These are phyloP conservation scores for Basidioascus undulatus DNA, from an alignment of 768 basidiomycete genomes.

Conservation along the genomic window DNA sequence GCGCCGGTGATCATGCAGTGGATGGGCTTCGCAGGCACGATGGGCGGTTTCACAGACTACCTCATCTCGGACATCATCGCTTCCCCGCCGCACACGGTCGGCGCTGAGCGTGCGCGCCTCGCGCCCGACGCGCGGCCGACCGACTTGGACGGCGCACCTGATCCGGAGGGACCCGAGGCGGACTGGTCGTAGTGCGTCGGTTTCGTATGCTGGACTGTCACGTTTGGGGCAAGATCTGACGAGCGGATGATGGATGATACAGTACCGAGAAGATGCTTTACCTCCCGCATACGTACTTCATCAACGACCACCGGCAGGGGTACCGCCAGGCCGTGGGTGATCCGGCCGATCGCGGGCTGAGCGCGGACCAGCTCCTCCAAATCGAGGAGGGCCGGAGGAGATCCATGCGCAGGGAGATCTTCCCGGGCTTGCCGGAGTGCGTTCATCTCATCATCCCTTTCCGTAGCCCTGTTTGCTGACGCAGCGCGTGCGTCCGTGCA, in stretches of 20 bases:
- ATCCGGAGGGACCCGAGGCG: slow-evolving; percentile 21
- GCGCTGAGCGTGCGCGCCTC: slow-evolving; percentile 16
- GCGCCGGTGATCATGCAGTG: slow-evolving; percentile 27
- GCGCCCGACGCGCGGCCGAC: no score
- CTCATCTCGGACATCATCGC: slow-evolving; percentile 21
- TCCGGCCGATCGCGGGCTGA: not conserved
- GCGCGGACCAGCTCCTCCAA: slow-evolving; percentile 7
- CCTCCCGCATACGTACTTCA: slow-evolving; percentile 19
- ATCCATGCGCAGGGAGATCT: slow-evolving; percentile 21
- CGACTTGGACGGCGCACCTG: slow-evolving; percentile 19
- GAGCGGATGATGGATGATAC: no score
- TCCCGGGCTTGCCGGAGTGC: slow-evolving; percentile 25
- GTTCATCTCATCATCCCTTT: slow-evolving; percentile 3
- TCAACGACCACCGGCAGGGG: slow-evolving; percentile 28
- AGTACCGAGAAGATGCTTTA: slow-evolving; percentile 13
- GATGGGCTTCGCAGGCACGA: slow-evolving; percentile 30
- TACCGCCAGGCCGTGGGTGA: slow-evolving; percentile 21
- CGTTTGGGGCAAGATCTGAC: no score
- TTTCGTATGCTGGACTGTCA: no score
- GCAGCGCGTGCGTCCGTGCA: no score
- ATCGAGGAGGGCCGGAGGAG: slow-evolving; percentile 22
- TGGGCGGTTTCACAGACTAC: slow-evolving; percentile 18
- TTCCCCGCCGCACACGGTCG: slow-evolving; percentile 23
- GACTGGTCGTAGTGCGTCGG: slow-evolving; percentile 27
- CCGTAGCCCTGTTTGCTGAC: not conserved